Evolutionary conservation across 1,139 yeast genomes (phyloP).

Genomic region (Kluyveromyces marxianus): DNA sequence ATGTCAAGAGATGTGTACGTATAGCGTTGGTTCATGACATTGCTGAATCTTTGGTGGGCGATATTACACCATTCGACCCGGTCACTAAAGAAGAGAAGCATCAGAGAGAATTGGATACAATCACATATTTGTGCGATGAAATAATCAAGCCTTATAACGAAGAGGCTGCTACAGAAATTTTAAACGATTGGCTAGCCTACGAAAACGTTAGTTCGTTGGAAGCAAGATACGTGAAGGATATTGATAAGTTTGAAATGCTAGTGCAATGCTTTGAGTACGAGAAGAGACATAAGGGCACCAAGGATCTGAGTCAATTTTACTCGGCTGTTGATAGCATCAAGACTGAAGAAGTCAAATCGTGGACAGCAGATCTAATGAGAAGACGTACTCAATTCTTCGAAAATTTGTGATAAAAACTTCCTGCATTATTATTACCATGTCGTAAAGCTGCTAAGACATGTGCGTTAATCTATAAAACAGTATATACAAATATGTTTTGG

Average conservation of each 20-base stretch:
- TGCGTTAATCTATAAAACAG: background rate
- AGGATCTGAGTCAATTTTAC: constrained; percentile 64
- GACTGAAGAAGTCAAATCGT: constrained; percentile 59
- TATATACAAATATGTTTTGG: background rate
- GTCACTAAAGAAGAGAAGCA: constrained; percentile 71
- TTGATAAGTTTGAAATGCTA: constrained; percentile 88
- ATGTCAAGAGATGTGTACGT: constrained; percentile 60
- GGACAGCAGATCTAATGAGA: constrained; percentile 60
- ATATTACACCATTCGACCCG: constrained; percentile 79
- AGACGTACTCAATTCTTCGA: constrained; percentile 42
- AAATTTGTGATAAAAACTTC: background rate
- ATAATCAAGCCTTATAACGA: constrained; percentile 59
- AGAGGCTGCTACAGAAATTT: constrained; percentile 56
- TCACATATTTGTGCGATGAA: constrained; percentile 50
- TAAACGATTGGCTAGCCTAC: constrained; percentile 81
- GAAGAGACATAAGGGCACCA: constrained; percentile 47
- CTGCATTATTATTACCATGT: no score
- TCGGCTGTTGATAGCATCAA: constrained; percentile 55
- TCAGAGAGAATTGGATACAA: constrained; percentile 69
- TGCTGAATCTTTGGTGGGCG: constrained; percentile 92
- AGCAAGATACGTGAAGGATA: constrained; percentile 86
- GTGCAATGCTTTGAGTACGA: constrained; percentile 90
- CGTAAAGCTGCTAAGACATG: no score
- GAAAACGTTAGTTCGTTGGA: constrained; percentile 77
- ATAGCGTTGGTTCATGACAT: constrained; percentile 89